Base-by-base conservation (phyloP, 768 basidiomycete species). In the Hericium erinaceus region DNA sequence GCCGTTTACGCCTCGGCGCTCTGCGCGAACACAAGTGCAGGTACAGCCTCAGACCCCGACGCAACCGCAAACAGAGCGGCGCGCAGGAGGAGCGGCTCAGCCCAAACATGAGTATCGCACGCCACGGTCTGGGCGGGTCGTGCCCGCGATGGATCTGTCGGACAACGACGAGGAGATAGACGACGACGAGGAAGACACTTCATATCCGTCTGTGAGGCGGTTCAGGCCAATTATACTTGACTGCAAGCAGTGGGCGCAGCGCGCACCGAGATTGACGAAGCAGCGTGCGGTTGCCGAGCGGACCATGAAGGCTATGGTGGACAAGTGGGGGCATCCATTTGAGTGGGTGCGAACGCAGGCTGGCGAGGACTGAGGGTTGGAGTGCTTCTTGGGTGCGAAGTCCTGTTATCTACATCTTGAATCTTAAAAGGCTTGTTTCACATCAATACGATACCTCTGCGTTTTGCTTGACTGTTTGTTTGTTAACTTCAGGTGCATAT, bases 191-290 rank as follows among this genome's bases (percentile, higher is more conserved):
- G 24, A 41, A 8, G 62, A 61, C 10, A 55, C 58, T 5, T 12
- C 41, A 8, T 22, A 58, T 39, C 60, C 60, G 6, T 46, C 39
- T 12, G 53, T 57, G 48, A 61, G 58, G 20, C 60, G 62, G 16
- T 59, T 62, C 54, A 57, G 62, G 1, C 62, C 62, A 1, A 61
- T 63, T 12, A 57, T 63, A 16, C 52, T 56, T 1, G 62, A 63
- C 57, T 55, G 62, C 33, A 49, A 3, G 20, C 62, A 63, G 48
- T 63, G 62, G 62, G 39, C 49, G 16, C 60, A 61, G 11, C 60
- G 60, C 12, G 62, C 60, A 11, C 60, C 61, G 3, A 50, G 53
- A 41, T 40, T 62, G 6, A 50, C 18, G 38, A 57, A 52, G 24
- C 59, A 59, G 24, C 58, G 61, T n/a, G 61, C 49, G 10, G 54